A percentile compares a stretch with the other conserved stretches of the same genome.
phyloP scores from a whole-genome alignment of 805 yeast species.

The Priceomyces melissophilus region DNA sequence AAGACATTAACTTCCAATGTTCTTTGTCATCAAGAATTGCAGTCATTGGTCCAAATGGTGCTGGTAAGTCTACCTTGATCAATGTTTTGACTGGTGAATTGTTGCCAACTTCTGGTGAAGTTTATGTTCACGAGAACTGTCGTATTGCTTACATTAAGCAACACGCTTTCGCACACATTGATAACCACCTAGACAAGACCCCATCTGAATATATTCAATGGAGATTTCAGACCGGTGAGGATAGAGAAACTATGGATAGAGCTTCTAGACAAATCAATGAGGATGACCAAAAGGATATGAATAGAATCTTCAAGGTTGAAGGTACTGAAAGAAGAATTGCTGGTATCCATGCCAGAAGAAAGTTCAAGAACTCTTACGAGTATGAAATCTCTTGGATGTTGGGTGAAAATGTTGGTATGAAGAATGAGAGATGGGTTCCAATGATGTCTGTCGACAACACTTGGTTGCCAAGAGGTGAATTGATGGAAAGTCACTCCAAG shows the following conservation, averaged over 20 bases:
- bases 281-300: conserved; percentile 96
- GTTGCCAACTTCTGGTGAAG: conserved; percentile 97
- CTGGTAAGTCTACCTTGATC: conserved; percentile 99
- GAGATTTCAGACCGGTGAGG: conserved; percentile 99
- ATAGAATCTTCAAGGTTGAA: conserved; percentile 98
- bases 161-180: conserved; percentile 99
- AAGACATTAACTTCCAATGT: conserved; percentile 95
- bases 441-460: conserved; percentile 99
- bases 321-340: conserved; percentile 97
- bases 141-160: conserved; percentile 99
- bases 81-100: conserved; percentile 99
- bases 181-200: conserved; percentile 97
- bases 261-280: conserved; percentile 98
- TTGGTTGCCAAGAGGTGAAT: conserved; percentile 97
- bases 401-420: conserved; percentile 99
- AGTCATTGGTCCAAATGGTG: conserved; percentile 99
- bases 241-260: conserved; percentile 99
- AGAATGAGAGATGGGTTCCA: conserved; percentile 99
- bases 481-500: conserved; percentile 92
- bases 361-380: conserved; percentile 99
- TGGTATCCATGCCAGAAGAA: conserved; percentile 94
- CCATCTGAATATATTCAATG: conserved; percentile 99
- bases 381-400: conserved; percentile 96
- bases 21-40: conserved; percentile 99
- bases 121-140: conserved; percentile 98